Evolutionary conservation across 148 eudicot genomes (phyloP).

Genomic region (Cornus controversa): DNA sequence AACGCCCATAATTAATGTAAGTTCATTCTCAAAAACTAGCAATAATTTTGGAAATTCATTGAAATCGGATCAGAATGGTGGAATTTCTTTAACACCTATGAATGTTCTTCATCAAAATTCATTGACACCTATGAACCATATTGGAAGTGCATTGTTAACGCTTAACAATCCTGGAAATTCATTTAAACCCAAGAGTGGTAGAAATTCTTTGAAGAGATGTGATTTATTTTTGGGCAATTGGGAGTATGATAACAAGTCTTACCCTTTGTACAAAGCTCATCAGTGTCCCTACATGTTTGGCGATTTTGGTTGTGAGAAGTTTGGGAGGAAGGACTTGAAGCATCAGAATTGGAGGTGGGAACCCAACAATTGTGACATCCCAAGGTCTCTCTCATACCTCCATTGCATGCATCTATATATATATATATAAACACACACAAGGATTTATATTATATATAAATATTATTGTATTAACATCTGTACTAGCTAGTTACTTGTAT

Average conservation of each 20-base stretch:
- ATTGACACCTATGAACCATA: too few species aligned
- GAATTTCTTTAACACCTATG: neutral
- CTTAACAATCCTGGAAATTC: too few species aligned
- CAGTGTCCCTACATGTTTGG: constrained; percentile 72
- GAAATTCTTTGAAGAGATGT: constrained; percentile 38
- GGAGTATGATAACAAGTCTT: constrained; percentile 63
- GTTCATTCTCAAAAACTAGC: too few species aligned
- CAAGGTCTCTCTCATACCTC: constrained; percentile 66
- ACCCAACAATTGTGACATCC: constrained; percentile 76
- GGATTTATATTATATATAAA: too few species aligned
- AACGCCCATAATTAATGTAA: too few species aligned
- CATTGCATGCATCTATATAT: too few species aligned
- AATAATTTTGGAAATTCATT: too few species aligned
- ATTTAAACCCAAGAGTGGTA: too few species aligned
- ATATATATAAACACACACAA: too few species aligned
- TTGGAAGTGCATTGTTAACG: too few species aligned
- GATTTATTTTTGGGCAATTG: constrained; percentile 74
- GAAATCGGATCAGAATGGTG: constrained; percentile 6
- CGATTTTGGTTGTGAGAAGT: constrained; percentile 71
- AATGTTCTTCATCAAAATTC: too few species aligned
- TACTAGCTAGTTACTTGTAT: neutral
- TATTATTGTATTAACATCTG: too few species aligned
- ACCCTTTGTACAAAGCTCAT: constrained; percentile 68
- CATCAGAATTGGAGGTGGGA: constrained; percentile 94
- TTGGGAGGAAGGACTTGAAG: constrained; percentile 69